These are phyloP conservation scores for Podosphaera fusca DNA, from an alignment of 2,329 filamentous ascomycete species.

Conservation along the genomic window DNA sequence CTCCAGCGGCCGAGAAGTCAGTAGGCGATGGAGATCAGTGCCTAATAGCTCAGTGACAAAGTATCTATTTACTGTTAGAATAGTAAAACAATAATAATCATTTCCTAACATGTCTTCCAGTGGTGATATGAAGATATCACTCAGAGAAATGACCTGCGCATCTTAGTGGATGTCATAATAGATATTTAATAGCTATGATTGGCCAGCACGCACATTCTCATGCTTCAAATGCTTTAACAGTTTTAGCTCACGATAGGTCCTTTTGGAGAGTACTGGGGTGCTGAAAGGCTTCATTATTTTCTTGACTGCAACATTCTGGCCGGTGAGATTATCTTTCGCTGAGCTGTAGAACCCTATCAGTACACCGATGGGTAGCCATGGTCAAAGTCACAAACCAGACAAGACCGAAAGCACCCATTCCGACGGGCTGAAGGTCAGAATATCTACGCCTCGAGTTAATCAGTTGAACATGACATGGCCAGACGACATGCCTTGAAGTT, in stretches of 20 bases:
- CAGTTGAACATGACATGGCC: constrained; percentile 4
- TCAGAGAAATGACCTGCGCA: constrained; percentile 73
- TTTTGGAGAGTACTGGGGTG: constrained; percentile 93
- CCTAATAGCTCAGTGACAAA: constrained; percentile 95
- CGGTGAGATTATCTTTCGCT: constrained; percentile 91
- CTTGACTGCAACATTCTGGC: constrained; percentile 92
- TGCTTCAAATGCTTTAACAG: constrained; percentile 89
- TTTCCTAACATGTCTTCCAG: constrained; percentile 62
- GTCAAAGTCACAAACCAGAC: constrained; percentile 48
- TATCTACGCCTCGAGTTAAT: constrained; percentile 35
- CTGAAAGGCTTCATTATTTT: constrained; percentile 99
- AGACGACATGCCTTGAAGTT: constrained; percentile 57
- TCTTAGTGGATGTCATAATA: constrained; percentile 19
- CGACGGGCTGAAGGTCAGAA: constrained; percentile 91
- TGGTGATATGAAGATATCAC: constrained; percentile 98
- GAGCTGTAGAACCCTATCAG: constrained; percentile 36
- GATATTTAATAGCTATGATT: neutral
- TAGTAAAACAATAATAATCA: neutral
- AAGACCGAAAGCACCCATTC: constrained; percentile 96
- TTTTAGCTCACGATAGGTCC: constrained; percentile 94
- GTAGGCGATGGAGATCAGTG: constrained; percentile 82
- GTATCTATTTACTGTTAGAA: constrained; percentile 35
- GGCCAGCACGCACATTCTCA: constrained; percentile 48
- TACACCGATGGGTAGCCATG: neutral
- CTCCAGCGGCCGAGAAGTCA: constrained; percentile 87